Base-by-base conservation (phyloP, 352 stramenopile species). In the Peronospora tabacina region DNA sequence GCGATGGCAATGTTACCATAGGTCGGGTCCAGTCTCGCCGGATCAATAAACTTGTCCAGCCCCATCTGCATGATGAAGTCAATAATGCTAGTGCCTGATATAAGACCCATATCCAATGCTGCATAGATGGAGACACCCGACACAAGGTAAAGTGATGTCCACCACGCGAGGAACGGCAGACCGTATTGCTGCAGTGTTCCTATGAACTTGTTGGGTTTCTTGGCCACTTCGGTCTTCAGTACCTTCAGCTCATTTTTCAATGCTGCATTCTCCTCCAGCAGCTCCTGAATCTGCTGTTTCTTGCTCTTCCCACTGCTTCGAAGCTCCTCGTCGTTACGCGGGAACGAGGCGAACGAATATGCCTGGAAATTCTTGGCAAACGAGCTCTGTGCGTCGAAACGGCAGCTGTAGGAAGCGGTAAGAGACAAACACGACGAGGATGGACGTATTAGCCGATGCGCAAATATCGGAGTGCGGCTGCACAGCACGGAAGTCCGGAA, bases 1-100 rank as follows among this genome's bases (percentile, higher is more conserved):
- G 85, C 81, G 40, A 94, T 72, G 50, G 82, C 82, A 28, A 93
- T 77, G 66, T 94, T 94, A 33, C 84, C 82, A 54, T 94, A 84
- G 39, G 71, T 89, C 29, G 85, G 85, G 70, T 94, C 80, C 11
- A 95, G 58, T 20, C 62, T 64, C 44, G 68, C 57, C 6, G 82
- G 64, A 61, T 93, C 82, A 38, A 94, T 76, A 51, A 84, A 68
- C 32, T 69, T 68, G 62, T 94, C 83, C 16, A 93, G 64, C 0
- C 84, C 83, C 17, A 94, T 66, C 39, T 72, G 70, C 66, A 87
- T 83, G 50, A 94, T 70, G 36, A 90, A 80, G 44, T 95, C 74
- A 39, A 94, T 88, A 45, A 83, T 82, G 37, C 85, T 75, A n/a
- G 71, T 55, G 38, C 83, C 77, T 12, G 83, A 73, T 40, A 93